Percentiles rank a stretch among this genome's conserved stretches.
phyloP scores from a whole-genome alignment of 306 rosid genomes.

The Begonia loranthoides region DNA sequence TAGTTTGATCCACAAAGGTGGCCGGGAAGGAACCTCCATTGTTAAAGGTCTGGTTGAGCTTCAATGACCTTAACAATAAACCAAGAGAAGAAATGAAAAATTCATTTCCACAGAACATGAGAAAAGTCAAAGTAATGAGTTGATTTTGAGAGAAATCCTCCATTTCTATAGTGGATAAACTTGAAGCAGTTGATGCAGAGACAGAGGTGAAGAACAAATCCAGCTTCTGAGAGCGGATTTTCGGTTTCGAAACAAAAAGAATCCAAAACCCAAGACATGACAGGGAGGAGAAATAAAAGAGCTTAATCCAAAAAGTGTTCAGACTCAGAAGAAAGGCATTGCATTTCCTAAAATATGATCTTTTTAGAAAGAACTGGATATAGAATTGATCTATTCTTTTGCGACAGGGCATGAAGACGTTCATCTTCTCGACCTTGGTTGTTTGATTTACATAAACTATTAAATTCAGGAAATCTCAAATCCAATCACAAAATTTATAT shows the following conservation, averaged over 20 bases:
- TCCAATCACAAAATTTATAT: no score
- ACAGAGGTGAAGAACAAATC: slow-evolving; percentile 64
- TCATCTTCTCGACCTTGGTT: no score
- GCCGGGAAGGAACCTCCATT: not conserved
- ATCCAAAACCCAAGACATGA: slow-evolving; percentile 27
- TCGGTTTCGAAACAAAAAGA: slow-evolving; percentile 9
- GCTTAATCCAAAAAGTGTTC: slow-evolving; percentile 26
- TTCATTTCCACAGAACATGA: slow-evolving; percentile 64
- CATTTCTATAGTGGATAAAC: slow-evolving; percentile 62
- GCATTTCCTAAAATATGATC: no score
- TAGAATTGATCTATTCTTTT: no score
- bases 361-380: no score
- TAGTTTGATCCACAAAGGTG: not conserved
- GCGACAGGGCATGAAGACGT: no score
- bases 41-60: not conserved
- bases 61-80: slow-evolving; percentile 14
- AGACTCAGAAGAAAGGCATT: slow-evolving; percentile 6
- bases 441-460: no score
- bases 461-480: no score
- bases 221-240: not conserved
- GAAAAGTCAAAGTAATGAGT: slow-evolving; percentile 28
- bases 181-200: slow-evolving; percentile 58
- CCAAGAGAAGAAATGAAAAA: slow-evolving; percentile 47
- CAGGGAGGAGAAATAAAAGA: slow-evolving; percentile 26
- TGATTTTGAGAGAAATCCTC: slow-evolving; percentile 40